phyloP scores from a whole-genome alignment of 441 rosid species.

The Omphalea diandra region DNA sequence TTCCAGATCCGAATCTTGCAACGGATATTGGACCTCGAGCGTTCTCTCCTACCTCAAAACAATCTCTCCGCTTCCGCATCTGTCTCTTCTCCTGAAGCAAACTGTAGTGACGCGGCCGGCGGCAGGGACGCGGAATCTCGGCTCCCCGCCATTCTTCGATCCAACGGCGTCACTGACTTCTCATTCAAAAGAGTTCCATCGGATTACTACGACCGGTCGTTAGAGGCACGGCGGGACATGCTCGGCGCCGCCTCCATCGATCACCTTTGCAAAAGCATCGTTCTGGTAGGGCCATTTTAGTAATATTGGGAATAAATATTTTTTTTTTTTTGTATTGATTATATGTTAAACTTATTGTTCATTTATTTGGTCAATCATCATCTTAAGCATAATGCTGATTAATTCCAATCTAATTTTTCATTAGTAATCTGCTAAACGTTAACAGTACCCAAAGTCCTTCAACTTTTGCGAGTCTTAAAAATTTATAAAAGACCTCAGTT shows the following conservation, averaged over 20 bases:
- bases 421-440: too few species aligned
- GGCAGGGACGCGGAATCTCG: constrained; percentile 46
- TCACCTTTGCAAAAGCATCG: constrained; percentile 93
- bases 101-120: background rate
- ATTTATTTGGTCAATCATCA: too few species aligned
- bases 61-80: constrained; percentile 20
- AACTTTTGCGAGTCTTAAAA: too few species aligned
- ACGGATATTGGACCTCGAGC: constrained; percentile 52
- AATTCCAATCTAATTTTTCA: too few species aligned
- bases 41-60: constrained; percentile 29
- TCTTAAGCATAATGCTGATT: too few species aligned
- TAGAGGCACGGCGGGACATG: constrained; percentile 63
- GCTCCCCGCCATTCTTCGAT: constrained; percentile 60
- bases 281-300: constrained; percentile 48
- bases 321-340: background rate
- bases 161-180: constrained; percentile 53
- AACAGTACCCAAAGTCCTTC: too few species aligned
- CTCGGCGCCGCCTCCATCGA: constrained; percentile 68
- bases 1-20: constrained; percentile 51
- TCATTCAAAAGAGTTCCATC: constrained; percentile 54
- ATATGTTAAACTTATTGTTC: too few species aligned
- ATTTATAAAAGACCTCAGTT: too few species aligned
- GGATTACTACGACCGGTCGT: constrained; percentile 69
- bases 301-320: background rate
- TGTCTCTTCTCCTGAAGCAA: constrained; percentile 23